Evolutionary conservation across 2,329 filamentous ascomycete species (phyloP).

Genomic region (Aspergillus brasiliensis): DNA sequence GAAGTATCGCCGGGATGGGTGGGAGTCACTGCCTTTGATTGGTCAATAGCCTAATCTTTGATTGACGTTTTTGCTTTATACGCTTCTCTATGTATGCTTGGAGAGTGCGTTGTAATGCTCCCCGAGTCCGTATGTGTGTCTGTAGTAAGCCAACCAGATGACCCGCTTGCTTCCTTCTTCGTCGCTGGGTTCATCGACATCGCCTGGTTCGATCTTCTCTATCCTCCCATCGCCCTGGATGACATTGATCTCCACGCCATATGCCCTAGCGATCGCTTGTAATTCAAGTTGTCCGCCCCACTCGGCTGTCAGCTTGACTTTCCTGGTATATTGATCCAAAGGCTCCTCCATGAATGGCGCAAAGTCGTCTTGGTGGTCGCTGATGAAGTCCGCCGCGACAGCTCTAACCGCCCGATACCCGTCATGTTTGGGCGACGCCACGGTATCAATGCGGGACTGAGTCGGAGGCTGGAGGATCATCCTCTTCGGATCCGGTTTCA

Average conservation of each 20-base stretch:
- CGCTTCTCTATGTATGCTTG: conserved; percentile 39
- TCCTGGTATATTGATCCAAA: conserved; percentile 69
- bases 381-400: conserved; percentile 77
- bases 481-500: conserved; percentile 40
- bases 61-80: conserved; percentile 1
- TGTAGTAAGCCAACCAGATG: conserved; percentile 93
- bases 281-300: conserved; percentile 96
- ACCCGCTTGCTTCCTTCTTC: conserved; percentile 55
- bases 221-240: conserved; percentile 78
- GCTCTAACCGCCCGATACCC: conserved; percentile 69
- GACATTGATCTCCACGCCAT: conserved; percentile 78
- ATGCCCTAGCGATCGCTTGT: conserved; percentile 77
- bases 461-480: conserved; percentile 35
- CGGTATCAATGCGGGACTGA: conserved; percentile 35
- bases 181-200: conserved; percentile 41
- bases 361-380: conserved; percentile 74
- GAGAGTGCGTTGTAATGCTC: conserved; percentile 95
- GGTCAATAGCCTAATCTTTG: conserved; percentile 1
- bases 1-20: neutral
- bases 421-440: conserved; percentile 40
- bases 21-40: neutral
- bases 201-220: conserved; percentile 68
- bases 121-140: conserved; percentile 88
- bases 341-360: conserved; percentile 83
- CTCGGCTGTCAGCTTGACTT: conserved; percentile 84